phyloP scores from a whole-genome alignment of 2,329 filamentous ascomycete species.

The Penicillium sp. region DNA sequence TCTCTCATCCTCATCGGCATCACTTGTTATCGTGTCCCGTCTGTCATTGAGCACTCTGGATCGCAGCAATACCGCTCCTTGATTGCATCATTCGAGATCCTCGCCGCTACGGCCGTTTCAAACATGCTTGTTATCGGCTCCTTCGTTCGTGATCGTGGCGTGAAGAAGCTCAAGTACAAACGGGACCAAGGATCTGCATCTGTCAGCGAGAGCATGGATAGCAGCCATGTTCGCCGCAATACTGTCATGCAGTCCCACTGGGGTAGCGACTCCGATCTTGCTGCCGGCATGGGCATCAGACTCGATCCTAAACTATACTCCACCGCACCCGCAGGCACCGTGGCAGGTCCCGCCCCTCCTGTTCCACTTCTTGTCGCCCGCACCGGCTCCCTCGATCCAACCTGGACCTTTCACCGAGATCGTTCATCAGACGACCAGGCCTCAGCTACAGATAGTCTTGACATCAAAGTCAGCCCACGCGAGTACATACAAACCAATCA shows the following conservation, averaged over 20 bases:
- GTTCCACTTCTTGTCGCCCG: conserved; percentile 24
- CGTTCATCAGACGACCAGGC: conserved; percentile 31
- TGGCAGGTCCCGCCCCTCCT: conserved; percentile 42
- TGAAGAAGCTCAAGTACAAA: conserved; percentile 87
- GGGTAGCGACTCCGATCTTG: conserved; percentile 91
- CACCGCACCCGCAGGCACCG: conserved; percentile 4
- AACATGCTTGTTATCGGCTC: conserved; percentile 91
- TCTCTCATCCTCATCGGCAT: conserved; percentile 80
- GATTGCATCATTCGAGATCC: conserved; percentile 84
- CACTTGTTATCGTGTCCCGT: conserved; percentile 79
- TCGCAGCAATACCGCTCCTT: conserved; percentile 86
- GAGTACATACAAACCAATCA: conserved; percentile 39
- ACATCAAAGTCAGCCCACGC: conserved; percentile 37
- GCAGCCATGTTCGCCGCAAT: conserved; percentile 41
- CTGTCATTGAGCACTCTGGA: conserved; percentile 72
- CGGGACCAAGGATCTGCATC: conserved; percentile 47
- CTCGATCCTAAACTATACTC: conserved; percentile 58
- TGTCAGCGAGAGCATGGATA: conserved; percentile 52
- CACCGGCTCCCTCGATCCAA: conserved; percentile 34
- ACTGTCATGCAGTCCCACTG: conserved; percentile 73
- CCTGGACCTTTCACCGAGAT: conserved; percentile 37
- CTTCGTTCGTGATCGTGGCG: conserved; percentile 85
- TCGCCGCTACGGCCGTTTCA: conserved; percentile 83
- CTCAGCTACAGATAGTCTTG: conserved; percentile 37
- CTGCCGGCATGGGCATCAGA: conserved; percentile 76